Conservation (phyloP, 257 asterid genomes). For the Coffea eugenioides region DNA sequence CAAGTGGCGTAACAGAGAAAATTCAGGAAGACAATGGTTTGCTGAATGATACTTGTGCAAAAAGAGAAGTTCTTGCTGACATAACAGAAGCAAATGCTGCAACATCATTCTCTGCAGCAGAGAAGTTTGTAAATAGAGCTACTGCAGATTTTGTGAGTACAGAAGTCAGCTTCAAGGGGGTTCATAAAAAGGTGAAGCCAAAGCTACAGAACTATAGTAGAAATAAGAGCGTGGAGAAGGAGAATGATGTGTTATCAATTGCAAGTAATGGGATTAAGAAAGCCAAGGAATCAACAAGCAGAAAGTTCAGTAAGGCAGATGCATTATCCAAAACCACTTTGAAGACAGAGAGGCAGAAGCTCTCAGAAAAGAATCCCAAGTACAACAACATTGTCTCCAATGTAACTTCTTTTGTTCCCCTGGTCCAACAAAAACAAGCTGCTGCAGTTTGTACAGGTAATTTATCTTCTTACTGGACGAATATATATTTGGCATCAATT, state of each 20-base stretch:
- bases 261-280: conserved; percentile 41
- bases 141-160: conserved; percentile 29
- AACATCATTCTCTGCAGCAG: conserved; percentile 32
- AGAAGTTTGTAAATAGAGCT: conserved; percentile 34
- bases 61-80: conserved; percentile 51
- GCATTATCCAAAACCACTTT: conserved; percentile 44
- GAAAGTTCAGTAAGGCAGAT: conserved; percentile 39
- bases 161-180: conserved; percentile 35
- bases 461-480: conserved; percentile 2
- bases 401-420: conserved; percentile 76
- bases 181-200: conserved; percentile 32
- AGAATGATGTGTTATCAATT: conserved; percentile 31
- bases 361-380: conserved; percentile 48
- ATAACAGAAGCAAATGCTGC: conserved; percentile 37
- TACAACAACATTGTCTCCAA: conserved; percentile 71
- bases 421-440: conserved; percentile 75
- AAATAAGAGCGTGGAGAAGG: conserved; percentile 34
- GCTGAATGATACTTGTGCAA: conserved; percentile 29
- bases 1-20: conserved; percentile 39
- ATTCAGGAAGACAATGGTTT: conserved; percentile 41
- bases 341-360: conserved; percentile 50
- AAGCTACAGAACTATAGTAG: conserved; percentile 26
- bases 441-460: conserved; percentile 65
- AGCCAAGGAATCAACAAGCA: conserved; percentile 42
- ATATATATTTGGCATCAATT: background rate